Evolutionary conservation across 1,284 basidiomycete genomes (phyloP).

Genomic region (Volvariella surrecta): DNA sequence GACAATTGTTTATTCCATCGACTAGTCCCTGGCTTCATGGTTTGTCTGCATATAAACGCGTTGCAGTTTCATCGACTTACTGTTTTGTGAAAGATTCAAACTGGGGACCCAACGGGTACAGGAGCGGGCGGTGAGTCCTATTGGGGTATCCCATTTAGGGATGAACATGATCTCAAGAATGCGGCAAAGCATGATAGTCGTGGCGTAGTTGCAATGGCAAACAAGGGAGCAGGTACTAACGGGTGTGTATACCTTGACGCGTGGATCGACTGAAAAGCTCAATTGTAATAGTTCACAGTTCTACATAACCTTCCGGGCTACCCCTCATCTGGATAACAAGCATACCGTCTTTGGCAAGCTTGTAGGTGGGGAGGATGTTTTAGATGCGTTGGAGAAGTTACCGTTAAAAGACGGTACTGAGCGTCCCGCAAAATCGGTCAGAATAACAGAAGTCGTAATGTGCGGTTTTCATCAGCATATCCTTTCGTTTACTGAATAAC

Average conservation of each 20-base stretch:
- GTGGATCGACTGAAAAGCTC: constrained; percentile 2
- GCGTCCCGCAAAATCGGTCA: constrained; percentile 75
- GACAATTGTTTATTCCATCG: constrained; percentile 88
- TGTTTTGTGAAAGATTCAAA: constrained; percentile 78
- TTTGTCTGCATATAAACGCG: constrained; percentile 17
- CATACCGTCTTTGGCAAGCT: constrained; percentile 97
- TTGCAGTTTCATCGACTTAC: neutral
- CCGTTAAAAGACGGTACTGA: constrained; percentile 82
- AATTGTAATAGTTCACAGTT: constrained; percentile 66
- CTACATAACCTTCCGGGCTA: constrained; percentile 80
- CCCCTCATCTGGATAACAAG: constrained; percentile 76
- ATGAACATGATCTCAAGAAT: constrained; percentile 82
- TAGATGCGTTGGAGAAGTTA: constrained; percentile 78
- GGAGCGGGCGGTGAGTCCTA: constrained; percentile 89
- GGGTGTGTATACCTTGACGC: constrained; percentile 36
- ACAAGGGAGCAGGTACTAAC: constrained; percentile 81
- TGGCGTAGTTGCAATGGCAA: constrained; percentile 86
- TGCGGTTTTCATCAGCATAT: constrained; percentile 24
- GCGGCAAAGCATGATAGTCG: constrained; percentile 81
- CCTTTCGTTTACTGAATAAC: constrained; percentile 1
- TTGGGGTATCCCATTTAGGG: constrained; percentile 94
- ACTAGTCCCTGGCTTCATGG: constrained; percentile 96
- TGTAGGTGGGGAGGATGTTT: constrained; percentile 88
- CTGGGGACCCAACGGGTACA: constrained; percentile 94
- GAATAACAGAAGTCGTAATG: constrained; percentile 74